Percentiles rank a stretch among this genome's conserved stretches.
Evolutionary conservation across 2,329 filamentous ascomycete genomes (phyloP).

Genomic region (Hirsutella rhossiliensis): DNA sequence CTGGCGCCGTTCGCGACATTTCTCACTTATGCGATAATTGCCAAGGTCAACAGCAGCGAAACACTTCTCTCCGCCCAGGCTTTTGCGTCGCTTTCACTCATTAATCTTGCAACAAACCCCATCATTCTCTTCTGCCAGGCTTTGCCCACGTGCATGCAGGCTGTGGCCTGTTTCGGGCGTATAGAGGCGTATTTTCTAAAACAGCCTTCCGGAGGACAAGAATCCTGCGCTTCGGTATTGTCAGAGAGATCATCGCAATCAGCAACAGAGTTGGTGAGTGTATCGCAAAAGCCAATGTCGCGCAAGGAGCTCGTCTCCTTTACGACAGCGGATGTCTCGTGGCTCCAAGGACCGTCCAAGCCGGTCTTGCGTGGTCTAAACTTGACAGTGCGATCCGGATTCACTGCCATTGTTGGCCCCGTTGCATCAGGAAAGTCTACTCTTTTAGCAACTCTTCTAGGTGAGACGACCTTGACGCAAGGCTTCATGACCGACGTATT

Average conservation of each 20-base stretch:
- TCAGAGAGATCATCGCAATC: no score
- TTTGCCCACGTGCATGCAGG: conserved; percentile 1
- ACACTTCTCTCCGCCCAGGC: not conserved
- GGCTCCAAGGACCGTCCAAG: not conserved
- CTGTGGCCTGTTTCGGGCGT: not conserved
- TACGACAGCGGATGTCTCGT: not conserved
- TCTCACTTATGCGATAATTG: not conserved
- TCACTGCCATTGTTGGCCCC: not conserved
- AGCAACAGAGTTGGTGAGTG: no score
- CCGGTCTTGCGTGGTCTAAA: not conserved
- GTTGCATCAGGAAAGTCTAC: conserved; percentile 1
- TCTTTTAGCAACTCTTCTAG: not conserved
- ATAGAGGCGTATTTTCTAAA: not conserved
- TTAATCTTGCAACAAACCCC: not conserved
- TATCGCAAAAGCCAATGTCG: no score
- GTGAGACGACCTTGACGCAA: not conserved
- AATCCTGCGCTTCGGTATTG: no score
- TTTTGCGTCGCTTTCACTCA: not conserved
- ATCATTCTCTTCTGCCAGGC: not conserved
- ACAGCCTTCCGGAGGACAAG: not conserved
- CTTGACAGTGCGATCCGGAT: not conserved
- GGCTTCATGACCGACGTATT: not conserved
- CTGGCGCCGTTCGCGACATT: not conserved
- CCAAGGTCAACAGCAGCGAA: not conserved
- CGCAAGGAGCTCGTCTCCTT: not conserved